Base-by-base conservation (phyloP, 164 flowering plant genomes). In the Buxus sempervirens region DNA sequence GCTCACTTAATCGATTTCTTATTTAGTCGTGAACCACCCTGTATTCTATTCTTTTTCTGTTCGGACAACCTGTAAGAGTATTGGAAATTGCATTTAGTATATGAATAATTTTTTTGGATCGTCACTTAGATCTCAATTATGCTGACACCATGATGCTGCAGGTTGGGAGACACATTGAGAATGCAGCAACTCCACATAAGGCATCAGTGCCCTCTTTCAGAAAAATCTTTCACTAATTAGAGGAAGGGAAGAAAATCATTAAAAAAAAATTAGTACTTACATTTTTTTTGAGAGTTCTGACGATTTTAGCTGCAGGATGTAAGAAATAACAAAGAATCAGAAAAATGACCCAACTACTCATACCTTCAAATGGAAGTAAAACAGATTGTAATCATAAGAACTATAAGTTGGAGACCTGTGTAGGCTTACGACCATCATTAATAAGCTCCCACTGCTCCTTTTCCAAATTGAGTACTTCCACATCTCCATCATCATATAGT, bases 401-500 rank as follows among this genome's bases (percentile, higher is more conserved):
- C 7, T n/a, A 63, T 60, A 64, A 58, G 16, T n/a, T 45, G 9
- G 45, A 67, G 23, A 90, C 96, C 88, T 90, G 83, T 66, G 60
- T 60, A 58, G 85, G 63, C 66, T 78, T 80, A 53, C 51, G 74
- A 68, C 53, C 85, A 23, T 67, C 70, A 69, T 82, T 79, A 65
- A 88, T 59, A 22, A 85, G 82, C 75, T 92, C 97, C 99, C 99
- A 95, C 26, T 85, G 82, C 79, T 95, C 98, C 83, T 82, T 87
- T 1, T 82, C 88, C 51, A 95, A 75, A 58, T 72, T 70, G 32
- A 95, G 98, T 42, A 84, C 88, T 82, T 95, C 99, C 55, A 86
- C 82, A 71, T 95, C 99, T 76, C 97, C 98, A 83, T 95, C 98
- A 57, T 90, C 91, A 71, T 95, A 95, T 53, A 83, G 53, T 64